A percentile compares a stretch with the other conserved stretches of the same genome.
Evolutionary conservation across 2,329 filamentous ascomycete genomes (phyloP).

Genomic region (Verticillium zaregamsianum): DNA sequence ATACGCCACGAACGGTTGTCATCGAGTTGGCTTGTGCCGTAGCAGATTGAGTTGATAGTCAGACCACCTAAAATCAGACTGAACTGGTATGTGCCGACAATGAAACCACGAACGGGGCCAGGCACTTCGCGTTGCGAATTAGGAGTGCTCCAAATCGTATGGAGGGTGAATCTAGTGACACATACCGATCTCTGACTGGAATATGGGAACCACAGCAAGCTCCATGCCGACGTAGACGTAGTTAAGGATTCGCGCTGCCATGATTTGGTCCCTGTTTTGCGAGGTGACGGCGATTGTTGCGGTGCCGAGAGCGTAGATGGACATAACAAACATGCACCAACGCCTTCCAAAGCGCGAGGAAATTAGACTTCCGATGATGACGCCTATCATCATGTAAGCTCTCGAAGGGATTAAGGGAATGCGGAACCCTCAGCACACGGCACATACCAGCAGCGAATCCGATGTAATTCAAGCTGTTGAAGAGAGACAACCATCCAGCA

Average conservation of each 20-base stretch:
- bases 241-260: constrained; percentile 29
- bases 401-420: no score
- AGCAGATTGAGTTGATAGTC: constrained; percentile 19
- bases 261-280: constrained; percentile 22
- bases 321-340: constrained; percentile 18
- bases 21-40: constrained; percentile 21
- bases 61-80: constrained; percentile 9
- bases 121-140: constrained; percentile 14
- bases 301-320: constrained; percentile 20
- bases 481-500: constrained; percentile 27
- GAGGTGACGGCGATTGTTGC: constrained; percentile 29
- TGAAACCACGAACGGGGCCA: constrained; percentile 22
- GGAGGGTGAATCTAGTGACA: not conserved
- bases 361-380: constrained; percentile 16
- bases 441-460: constrained; percentile 25
- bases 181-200: constrained; percentile 26
- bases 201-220: constrained; percentile 29
- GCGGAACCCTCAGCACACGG: no score
- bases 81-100: constrained; percentile 28
- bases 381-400: constrained; percentile 11
- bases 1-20: constrained; percentile 27
- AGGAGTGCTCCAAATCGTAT: no score
- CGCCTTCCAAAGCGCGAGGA: constrained; percentile 18
- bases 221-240: constrained; percentile 36
- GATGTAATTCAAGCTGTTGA: constrained; percentile 30